Percentiles rank a stretch among this genome's conserved stretches.
Conservation (phyloP, 352 stramenopile species). For the Globisporangium uncinulatum region DNA sequence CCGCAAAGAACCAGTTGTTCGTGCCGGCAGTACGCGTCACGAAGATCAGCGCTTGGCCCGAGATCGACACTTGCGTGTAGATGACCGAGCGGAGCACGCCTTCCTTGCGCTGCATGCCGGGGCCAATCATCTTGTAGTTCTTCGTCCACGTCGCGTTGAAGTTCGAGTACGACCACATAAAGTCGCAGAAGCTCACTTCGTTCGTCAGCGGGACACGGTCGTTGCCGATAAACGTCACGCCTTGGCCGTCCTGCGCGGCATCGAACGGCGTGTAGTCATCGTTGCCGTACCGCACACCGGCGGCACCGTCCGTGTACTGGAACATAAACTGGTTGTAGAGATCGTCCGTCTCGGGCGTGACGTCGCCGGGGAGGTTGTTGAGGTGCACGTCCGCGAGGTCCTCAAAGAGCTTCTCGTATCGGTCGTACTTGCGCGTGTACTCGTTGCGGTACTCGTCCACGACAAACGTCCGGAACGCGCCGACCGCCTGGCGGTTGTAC, state of each 20-base stretch:
- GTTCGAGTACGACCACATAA: slow-evolving; percentile 63
- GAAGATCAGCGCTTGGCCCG: slow-evolving; percentile 69
- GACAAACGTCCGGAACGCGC: slow-evolving; percentile 29
- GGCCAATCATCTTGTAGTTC: slow-evolving; percentile 56
- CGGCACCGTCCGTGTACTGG: slow-evolving; percentile 41
- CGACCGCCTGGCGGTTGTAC: slow-evolving; percentile 27
- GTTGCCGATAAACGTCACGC: slow-evolving; percentile 50
- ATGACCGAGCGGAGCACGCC: slow-evolving; percentile 58
- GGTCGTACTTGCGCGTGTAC: slow-evolving; percentile 46
- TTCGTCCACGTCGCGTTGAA: slow-evolving; percentile 66
- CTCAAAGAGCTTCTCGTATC: slow-evolving; percentile 39
- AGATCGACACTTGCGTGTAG: slow-evolving; percentile 73
- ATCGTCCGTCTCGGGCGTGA: slow-evolving; percentile 31
- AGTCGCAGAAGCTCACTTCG: slow-evolving; percentile 56
- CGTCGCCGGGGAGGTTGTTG: slow-evolving; percentile 32
- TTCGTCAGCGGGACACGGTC: slow-evolving; percentile 60
- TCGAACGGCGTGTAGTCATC: slow-evolving; percentile 35
- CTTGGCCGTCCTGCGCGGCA: slow-evolving; percentile 38
- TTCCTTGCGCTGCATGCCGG: slow-evolving; percentile 62
- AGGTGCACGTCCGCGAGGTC: slow-evolving; percentile 54
- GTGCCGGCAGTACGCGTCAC: slow-evolving; percentile 62
- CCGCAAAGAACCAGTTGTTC: slow-evolving; percentile 75
- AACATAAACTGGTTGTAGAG: slow-evolving; percentile 56
- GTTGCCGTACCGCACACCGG: slow-evolving; percentile 19
- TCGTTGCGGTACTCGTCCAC: slow-evolving; percentile 37